Conservation (phyloP, 495 filamentous ascomycete species). For the Durotheca rogersii region DNA sequence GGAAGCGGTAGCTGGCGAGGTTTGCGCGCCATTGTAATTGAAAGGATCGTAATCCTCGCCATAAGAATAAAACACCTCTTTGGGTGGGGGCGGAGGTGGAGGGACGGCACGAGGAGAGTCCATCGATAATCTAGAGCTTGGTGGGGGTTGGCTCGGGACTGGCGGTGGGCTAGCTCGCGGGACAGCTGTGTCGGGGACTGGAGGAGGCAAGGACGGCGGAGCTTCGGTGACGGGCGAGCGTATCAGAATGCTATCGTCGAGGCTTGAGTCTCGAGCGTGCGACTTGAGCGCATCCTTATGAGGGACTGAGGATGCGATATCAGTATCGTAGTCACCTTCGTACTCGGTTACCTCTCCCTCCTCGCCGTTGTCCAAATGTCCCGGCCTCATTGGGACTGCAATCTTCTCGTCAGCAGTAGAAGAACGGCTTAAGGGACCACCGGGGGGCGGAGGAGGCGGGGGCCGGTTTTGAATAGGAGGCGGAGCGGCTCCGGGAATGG, state of each 20-base stretch:
- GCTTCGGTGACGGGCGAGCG: constrained; percentile 49
- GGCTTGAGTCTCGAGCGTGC: constrained; percentile 74
- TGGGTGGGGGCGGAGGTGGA: constrained; percentile 62
- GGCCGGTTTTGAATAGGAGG: constrained; percentile 61
- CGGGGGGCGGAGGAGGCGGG: constrained; percentile 78
- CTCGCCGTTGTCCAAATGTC: constrained; percentile 62
- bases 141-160: constrained; percentile 57
- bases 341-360: constrained; percentile 88
- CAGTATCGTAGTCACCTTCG: constrained; percentile 97
- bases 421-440: constrained; percentile 55
- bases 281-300: constrained; percentile 89
- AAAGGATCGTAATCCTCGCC: constrained; percentile 75
- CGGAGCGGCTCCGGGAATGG: constrained; percentile 51
- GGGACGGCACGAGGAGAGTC: constrained; percentile 72
- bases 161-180: constrained; percentile 57
- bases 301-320: constrained; percentile 85
- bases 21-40: constrained; percentile 55
- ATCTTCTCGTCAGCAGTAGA: constrained; percentile 59
- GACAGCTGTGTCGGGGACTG: constrained; percentile 43
- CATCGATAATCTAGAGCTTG: constrained; percentile 52
- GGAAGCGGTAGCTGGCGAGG: constrained; percentile 26
- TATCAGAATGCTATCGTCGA: constrained; percentile 53
- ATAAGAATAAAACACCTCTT: constrained; percentile 48
- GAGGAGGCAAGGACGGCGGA: constrained; percentile 45
- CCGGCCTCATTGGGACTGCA: constrained; percentile 37